These are phyloP conservation scores for Aspergillus puulaauensis DNA, from an alignment of 2,329 filamentous ascomycete species.

Conservation along the genomic window DNA sequence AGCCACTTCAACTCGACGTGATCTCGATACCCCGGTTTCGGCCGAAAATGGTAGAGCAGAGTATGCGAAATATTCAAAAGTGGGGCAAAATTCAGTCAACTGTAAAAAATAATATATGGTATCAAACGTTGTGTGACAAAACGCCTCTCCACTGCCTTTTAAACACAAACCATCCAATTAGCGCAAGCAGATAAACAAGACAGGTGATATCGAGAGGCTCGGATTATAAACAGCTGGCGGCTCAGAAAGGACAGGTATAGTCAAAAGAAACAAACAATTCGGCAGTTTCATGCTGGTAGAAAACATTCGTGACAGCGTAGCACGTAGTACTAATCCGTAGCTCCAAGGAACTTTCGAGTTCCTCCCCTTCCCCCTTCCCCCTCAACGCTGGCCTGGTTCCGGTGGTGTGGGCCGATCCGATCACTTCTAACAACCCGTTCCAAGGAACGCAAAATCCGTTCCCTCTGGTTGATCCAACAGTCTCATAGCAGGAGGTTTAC, in stretches of 20 bases:
- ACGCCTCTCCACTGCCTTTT: constrained; percentile 22
- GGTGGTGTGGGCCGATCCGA: neutral
- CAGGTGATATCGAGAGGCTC: constrained; percentile 1
- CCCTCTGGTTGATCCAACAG: constrained; percentile 39
- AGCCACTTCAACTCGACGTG: neutral
- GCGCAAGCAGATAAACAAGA: constrained; percentile 1
- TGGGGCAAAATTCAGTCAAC: neutral
- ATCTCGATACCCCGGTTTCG: neutral
- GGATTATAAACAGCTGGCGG: neutral
- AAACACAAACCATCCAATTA: constrained; percentile 6
- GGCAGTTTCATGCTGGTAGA: constrained; percentile 1
- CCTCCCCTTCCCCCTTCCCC: too few species aligned
- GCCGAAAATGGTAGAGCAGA: neutral
- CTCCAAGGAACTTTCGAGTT: neutral
- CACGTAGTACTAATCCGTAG: neutral
- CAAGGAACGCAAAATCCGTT: constrained; percentile 42
- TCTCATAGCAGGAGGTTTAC: constrained; percentile 31
- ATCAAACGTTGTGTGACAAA: constrained; percentile 18
- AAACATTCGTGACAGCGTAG: constrained; percentile 6
- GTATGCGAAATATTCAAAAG: neutral
- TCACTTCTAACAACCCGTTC: constrained; percentile 30
- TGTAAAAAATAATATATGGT: constrained; percentile 13
- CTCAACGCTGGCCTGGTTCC: neutral
- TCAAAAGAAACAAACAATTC: neutral
- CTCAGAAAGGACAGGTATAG: constrained; percentile 4